Evolutionary conservation across 768 basidiomycete species (phyloP).

Genomic region (Cystofilobasidium capitatum): DNA sequence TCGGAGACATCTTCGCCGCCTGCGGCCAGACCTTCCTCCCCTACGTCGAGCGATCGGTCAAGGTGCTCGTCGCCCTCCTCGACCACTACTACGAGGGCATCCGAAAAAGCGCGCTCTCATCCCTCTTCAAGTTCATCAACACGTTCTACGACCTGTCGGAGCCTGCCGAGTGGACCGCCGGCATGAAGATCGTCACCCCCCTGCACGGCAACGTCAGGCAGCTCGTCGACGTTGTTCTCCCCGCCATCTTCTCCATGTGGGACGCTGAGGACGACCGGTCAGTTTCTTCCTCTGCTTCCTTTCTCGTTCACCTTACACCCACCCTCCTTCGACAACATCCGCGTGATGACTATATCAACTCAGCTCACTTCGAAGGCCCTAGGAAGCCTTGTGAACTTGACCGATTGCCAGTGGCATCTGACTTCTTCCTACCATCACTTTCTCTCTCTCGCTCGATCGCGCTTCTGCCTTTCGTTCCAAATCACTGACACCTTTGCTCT

Average conservation of each 20-base stretch:
- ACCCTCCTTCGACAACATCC: background rate
- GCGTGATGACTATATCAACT: slow-evolving; percentile 54
- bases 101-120: slow-evolving; percentile 80
- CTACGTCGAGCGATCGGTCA: slow-evolving; percentile 72
- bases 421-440: slow-evolving; percentile 32
- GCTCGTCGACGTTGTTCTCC: slow-evolving; percentile 64
- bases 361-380: slow-evolving; percentile 67
- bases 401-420: slow-evolving; percentile 38
- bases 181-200: slow-evolving; percentile 49
- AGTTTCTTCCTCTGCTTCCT: slow-evolving; percentile 40
- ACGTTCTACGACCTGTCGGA: slow-evolving; percentile 84
- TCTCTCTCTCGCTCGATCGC: slow-evolving; percentile 16
- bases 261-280: slow-evolving; percentile 95
- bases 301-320: background rate
- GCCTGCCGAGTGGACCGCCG: slow-evolving; percentile 72
- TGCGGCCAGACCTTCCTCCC: slow-evolving; percentile 79
- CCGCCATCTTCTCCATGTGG: slow-evolving; percentile 74
- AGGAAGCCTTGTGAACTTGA: slow-evolving; percentile 52
- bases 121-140: slow-evolving; percentile 75
- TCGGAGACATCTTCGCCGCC: slow-evolving; percentile 77
- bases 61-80: slow-evolving; percentile 61
- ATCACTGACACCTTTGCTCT: slow-evolving; percentile 23
- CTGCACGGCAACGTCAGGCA: slow-evolving; percentile 60
- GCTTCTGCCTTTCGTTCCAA: slow-evolving; percentile 19
- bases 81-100: slow-evolving; percentile 96